Evolutionary conservation across 805 yeast species (phyloP).

Genomic region (Citeromyces matritensis): DNA sequence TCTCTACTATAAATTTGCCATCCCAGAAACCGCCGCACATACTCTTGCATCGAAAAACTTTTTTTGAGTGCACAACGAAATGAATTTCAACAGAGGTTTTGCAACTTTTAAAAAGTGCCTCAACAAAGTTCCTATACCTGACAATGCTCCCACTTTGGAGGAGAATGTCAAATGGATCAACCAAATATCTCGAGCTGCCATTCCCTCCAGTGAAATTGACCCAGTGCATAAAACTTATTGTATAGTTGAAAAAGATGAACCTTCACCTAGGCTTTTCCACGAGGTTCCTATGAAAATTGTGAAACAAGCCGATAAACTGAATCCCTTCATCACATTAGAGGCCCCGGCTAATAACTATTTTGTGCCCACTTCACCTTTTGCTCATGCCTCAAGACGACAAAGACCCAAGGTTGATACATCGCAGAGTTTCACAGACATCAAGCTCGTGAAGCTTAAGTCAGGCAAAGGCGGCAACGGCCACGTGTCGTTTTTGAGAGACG

Average conservation of each 20-base stretch:
- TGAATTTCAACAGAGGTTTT: too few relatives aligned
- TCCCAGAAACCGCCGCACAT: too few relatives aligned
- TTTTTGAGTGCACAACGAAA: too few relatives aligned
- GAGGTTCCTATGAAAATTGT: conserved; percentile 4
- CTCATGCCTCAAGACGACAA: conserved; percentile 15
- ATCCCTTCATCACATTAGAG: conserved; percentile 11
- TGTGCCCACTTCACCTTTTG: conserved; percentile 22
- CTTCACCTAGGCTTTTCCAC: conserved; percentile 8
- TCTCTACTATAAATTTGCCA: too few relatives aligned
- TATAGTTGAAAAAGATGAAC: conserved; percentile 2
- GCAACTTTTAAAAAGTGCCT: too few relatives aligned
- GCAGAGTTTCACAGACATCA: conserved; percentile 44
- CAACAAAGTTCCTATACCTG: conserved; percentile 9
- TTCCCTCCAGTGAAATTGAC: not conserved
- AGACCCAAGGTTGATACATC: conserved; percentile 26
- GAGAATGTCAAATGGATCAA: conserved; percentile 18
- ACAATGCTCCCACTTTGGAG: conserved; percentile 17
- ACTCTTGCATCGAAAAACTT: too few relatives aligned
- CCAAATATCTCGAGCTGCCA: conserved; percentile 3
- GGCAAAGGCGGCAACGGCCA: conserved; percentile 88
- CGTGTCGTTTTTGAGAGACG: conserved; percentile 76
- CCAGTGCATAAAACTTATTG: not conserved
- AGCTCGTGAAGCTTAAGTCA: conserved; percentile 48
- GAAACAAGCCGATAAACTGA: not conserved
- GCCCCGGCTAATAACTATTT: conserved; percentile 15